Conservation (phyloP, 2,329 filamentous ascomycete genomes). For the Arthrobotrys sinensis region DNA sequence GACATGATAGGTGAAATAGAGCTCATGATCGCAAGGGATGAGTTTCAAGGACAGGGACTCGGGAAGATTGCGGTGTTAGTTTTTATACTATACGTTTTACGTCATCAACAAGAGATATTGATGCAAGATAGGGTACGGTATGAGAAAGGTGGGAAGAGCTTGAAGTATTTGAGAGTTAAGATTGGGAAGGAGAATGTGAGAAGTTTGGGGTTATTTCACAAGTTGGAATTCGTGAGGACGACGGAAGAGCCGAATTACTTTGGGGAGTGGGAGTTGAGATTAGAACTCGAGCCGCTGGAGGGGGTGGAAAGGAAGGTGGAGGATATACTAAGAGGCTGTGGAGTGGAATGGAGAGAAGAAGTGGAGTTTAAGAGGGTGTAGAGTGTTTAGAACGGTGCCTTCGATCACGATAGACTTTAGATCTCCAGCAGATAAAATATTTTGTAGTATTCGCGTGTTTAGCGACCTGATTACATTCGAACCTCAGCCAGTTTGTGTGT, state of each 20-base stretch:
- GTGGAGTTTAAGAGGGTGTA: slow-evolving; percentile 65
- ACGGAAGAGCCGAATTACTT: slow-evolving; percentile 75
- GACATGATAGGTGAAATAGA: slow-evolving; percentile 79
- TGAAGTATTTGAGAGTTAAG: slow-evolving; percentile 74
- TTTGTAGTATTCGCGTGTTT: no score
- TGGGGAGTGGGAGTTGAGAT: slow-evolving; percentile 75
- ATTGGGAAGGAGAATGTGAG: slow-evolving; percentile 73
- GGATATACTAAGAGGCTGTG: not conserved
- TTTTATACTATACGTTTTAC: slow-evolving; percentile 78
- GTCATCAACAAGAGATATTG: slow-evolving; percentile 61
- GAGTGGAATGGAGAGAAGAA: slow-evolving; percentile 43
- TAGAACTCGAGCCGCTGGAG: slow-evolving; percentile 15
- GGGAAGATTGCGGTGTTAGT: slow-evolving; percentile 77
- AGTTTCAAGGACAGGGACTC: slow-evolving; percentile 75
- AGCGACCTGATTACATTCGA: not conserved
- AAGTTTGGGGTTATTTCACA: slow-evolving; percentile 76
- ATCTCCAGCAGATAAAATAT: not conserved
- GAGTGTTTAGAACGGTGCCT: not conserved
- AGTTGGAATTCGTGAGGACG: slow-evolving; percentile 73
- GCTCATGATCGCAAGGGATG: slow-evolving; percentile 82
- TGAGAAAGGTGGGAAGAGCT: slow-evolving; percentile 13
- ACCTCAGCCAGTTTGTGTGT: not conserved
- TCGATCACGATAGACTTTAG: no score
- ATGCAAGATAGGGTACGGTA: slow-evolving; percentile 40
- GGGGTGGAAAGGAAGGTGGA: slow-evolving; percentile 6